Percentiles rank a stretch among this genome's conserved stretches.
phyloP scores from a whole-genome alignment of 345 rosid genomes.

The Boechera retrofracta region DNA sequence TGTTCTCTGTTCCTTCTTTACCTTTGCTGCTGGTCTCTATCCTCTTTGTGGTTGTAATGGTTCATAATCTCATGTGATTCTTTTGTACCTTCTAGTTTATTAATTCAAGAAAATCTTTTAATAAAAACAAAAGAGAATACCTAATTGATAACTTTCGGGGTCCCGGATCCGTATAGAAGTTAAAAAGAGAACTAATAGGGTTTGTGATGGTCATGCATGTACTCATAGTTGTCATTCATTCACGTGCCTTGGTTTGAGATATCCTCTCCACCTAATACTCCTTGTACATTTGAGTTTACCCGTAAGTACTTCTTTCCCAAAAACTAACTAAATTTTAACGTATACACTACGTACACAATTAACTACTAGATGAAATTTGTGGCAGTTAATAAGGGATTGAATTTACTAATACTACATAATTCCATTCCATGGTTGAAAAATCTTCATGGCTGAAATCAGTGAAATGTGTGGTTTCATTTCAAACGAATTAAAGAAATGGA shows the following conservation, averaged over 20 bases:
- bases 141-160: background rate
- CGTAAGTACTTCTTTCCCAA: too few species aligned
- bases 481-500: background rate
- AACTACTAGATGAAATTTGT: background rate
- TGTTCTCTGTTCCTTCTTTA: background rate
- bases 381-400: background rate
- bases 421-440: background rate
- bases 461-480: background rate
- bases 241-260: background rate
- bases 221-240: background rate
- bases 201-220: background rate
- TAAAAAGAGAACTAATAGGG: background rate
- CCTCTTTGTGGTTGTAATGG: background rate
- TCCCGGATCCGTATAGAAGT: background rate
- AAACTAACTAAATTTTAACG: background rate
- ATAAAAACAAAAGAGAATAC: background rate
- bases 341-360: background rate
- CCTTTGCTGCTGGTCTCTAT: background rate
- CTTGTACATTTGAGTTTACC: too few species aligned
- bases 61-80: background rate
- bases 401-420: background rate
- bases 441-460: too few species aligned
- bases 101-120: background rate
- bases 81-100: background rate
- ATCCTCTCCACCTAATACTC: background rate